phyloP scores from a whole-genome alignment of 495 filamentous ascomycete genomes.

The Penicillium silybi region DNA sequence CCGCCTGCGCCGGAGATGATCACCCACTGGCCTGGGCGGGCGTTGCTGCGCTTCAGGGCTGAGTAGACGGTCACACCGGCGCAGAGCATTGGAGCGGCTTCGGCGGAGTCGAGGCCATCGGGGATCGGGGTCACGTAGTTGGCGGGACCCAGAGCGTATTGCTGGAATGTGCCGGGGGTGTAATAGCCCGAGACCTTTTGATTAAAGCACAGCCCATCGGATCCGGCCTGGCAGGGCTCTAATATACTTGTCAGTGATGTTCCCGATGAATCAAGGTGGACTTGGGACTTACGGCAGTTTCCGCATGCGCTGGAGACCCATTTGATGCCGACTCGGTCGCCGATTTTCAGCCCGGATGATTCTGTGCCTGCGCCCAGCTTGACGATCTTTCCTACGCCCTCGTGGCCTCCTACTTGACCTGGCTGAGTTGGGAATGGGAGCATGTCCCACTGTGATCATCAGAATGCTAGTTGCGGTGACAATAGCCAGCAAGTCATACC shows the following conservation, averaged over 20 bases:
- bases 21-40: slow-evolving; percentile 58
- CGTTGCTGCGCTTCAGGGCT: slow-evolving; percentile 55
- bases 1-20: slow-evolving; percentile 66
- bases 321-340: slow-evolving; percentile 64
- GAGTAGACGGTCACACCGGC: slow-evolving; percentile 58
- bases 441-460: slow-evolving; percentile 39
- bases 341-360: slow-evolving; percentile 53
- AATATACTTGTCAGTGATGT: background rate
- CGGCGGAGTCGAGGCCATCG: slow-evolving; percentile 51
- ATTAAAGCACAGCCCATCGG: slow-evolving; percentile 57
- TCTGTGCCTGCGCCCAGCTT: slow-evolving; percentile 56
- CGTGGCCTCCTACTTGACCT: slow-evolving; percentile 65
- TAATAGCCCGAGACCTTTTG: slow-evolving; percentile 54
- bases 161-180: slow-evolving; percentile 67
- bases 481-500: slow-evolving; percentile 18
- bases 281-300: slow-evolving; percentile 44
- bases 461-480: background rate
- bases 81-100: slow-evolving; percentile 64
- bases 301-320: slow-evolving; percentile 47
- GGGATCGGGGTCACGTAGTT: slow-evolving; percentile 69
- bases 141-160: slow-evolving; percentile 62
- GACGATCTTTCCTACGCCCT: slow-evolving; percentile 57
- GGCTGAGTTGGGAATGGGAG: slow-evolving; percentile 61
- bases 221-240: slow-evolving; percentile 53
- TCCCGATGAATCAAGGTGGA: slow-evolving; percentile 1